These are phyloP conservation scores for Rosa lucieae DNA, from an alignment of 306 rosid genomes.

Conservation along the genomic window DNA sequence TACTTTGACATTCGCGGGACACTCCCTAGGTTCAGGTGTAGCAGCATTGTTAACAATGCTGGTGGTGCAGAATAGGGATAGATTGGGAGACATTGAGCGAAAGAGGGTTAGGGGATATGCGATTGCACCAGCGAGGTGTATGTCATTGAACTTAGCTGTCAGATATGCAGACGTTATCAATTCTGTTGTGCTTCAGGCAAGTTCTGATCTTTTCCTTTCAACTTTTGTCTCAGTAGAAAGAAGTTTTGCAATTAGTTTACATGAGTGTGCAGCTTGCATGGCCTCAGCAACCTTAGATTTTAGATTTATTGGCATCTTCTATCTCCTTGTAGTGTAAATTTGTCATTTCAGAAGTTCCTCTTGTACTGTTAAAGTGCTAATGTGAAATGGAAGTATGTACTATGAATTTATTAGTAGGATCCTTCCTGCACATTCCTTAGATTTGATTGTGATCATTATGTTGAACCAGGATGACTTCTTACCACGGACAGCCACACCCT, in stretches of 20 bases:
- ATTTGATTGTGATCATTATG: slow-evolving; percentile 31
- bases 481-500: slow-evolving; percentile 94
- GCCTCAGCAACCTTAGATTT: slow-evolving; percentile 7
- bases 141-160: slow-evolving; percentile 87
- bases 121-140: slow-evolving; percentile 89
- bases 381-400: background rate
- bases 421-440: slow-evolving; percentile 2
- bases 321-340: background rate
- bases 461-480: slow-evolving; percentile 87
- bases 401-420: background rate
- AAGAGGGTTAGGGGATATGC: slow-evolving; percentile 83
- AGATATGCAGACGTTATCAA: slow-evolving; percentile 91
- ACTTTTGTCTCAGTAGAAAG: slow-evolving; percentile 8
- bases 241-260: background rate
- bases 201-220: slow-evolving; percentile 26
- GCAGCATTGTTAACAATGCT: slow-evolving; percentile 72
- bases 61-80: slow-evolving; percentile 63
- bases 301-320: background rate
- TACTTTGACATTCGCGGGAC: slow-evolving; percentile 81
- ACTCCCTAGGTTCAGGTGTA: slow-evolving; percentile 92
- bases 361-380: background rate
- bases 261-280: slow-evolving; percentile 8
- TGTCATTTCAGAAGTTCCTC: background rate
- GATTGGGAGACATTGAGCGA: slow-evolving; percentile 69
- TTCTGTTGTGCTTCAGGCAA: slow-evolving; percentile 91